Evolutionary conservation across 148 eudicot species (phyloP), one percentile per base, ranked within the genome.

Genomic region (Rhododendron ferrugineum): DNA sequence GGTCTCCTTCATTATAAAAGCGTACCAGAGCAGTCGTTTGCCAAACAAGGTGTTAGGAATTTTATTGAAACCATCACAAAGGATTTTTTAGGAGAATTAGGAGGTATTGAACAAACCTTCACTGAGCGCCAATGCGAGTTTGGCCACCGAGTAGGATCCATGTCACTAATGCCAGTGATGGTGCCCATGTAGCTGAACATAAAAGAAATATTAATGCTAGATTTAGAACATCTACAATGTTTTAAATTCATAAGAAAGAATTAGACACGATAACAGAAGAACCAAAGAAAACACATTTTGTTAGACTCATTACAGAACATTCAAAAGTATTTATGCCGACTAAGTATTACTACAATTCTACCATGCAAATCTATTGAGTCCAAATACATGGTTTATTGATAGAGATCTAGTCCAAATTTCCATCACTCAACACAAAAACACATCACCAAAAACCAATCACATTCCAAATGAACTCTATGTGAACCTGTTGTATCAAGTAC

Each of bases 71-170:
- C 36, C 22, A 74, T 49, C 6, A 68, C n/a, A 28, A 83, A 8
- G 28, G 77, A 64, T 73, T 23, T 22, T 62, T 22, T 62, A 23
- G 30, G 70, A 44, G 11, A 37, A 14, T 42, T 11, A 9, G n/a
- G 40, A 52, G 47, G 23, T 60, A 82, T 86, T 6, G 40, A 58
- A 54, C 80, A 52, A 3, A 95, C 98, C 96, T 95, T 94, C 70
- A 95, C 98, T 47, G 98, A 95, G 85, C 98, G 92, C 98, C 98
- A 95, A 78, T 95, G 96, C 82, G 98, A 95, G 79, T 92, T 94
- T 52, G 98, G 93, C 98, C 98, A 95, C 78, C 98, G 96, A 79
- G 89, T 93, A 79, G 96, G 88, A 90, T 95, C 98, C 32, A 95
- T 85, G 89, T 95, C 98, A 68, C 93, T 88, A 60, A 94, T 94